Evolutionary conservation across 2,329 filamentous ascomycete species (phyloP).

Genomic region (Phaeosphaeria sp.): DNA sequence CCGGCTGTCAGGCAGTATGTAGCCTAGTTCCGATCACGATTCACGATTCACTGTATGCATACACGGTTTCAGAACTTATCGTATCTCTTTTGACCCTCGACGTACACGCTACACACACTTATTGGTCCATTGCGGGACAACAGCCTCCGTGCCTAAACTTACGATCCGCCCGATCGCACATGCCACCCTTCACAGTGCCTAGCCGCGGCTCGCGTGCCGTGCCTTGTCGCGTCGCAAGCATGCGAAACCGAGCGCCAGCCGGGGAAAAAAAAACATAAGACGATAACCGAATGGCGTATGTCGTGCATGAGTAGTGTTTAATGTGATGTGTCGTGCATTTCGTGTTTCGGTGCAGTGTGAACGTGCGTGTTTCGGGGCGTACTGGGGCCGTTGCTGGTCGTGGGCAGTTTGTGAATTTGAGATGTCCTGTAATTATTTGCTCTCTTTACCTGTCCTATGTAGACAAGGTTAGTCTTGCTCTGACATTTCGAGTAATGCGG

Average conservation of each 20-base stretch:
- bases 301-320: neutral
- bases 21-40: neutral
- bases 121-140: neutral
- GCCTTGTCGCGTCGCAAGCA: neutral
- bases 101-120: neutral
- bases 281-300: neutral
- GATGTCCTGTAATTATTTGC: too few species aligned
- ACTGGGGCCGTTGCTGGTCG: neutral
- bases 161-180: neutral
- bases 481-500: too few species aligned
- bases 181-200: neutral
- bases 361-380: neutral
- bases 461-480: too few species aligned
- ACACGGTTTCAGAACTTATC: neutral
- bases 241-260: neutral
- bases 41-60: neutral
- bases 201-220: neutral
- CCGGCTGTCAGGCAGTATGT: neutral
- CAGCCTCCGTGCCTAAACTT: neutral
- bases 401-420: too few species aligned
- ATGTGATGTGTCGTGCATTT: neutral
- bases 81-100: neutral
- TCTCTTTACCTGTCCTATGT: too few species aligned
- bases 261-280: neutral
- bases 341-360: neutral